phyloP scores from a whole-genome alignment of 2,329 filamentous ascomycete species.

The Torrubiella hemipterigena region DNA sequence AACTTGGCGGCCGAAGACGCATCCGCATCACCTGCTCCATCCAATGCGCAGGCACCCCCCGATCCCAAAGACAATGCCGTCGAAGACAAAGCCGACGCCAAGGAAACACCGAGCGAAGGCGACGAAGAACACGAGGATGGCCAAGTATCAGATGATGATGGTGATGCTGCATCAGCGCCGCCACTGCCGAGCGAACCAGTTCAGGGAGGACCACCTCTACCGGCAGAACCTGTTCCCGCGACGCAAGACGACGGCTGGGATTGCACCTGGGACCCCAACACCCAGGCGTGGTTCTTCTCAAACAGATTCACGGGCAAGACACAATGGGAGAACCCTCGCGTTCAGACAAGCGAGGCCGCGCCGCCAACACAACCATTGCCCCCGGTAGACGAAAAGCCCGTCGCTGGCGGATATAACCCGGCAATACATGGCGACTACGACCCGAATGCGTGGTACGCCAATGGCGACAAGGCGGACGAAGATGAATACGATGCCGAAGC shows the following conservation, averaged over 20 bases:
- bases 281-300: conserved; percentile 69
- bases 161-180: conserved; percentile 18
- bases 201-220: conserved; percentile 24
- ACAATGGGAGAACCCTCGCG: conserved; percentile 80
- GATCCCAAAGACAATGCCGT: no score
- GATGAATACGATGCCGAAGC: conserved; percentile 17
- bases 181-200: conserved; percentile 20
- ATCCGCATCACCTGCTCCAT: no score
- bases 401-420: conserved; percentile 78
- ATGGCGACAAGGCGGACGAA: conserved; percentile 30
- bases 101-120: no score
- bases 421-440: conserved; percentile 96
- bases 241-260: conserved; percentile 70
- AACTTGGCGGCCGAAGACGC: no score
- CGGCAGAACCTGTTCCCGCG: conserved; percentile 29
- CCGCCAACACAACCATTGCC: conserved; percentile 17
- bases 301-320: conserved; percentile 65
- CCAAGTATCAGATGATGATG: conserved; percentile 11
- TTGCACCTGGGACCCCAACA: conserved; percentile 59
- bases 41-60: no score
- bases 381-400: conserved; percentile 22
- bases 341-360: conserved; percentile 32
- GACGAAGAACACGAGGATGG: conserved; percentile 11
- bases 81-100: no score
- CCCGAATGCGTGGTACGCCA: conserved; percentile 86